Conservation (phyloP, 768 basidiomycete genomes). For the Amanita subjunquillea region DNA sequence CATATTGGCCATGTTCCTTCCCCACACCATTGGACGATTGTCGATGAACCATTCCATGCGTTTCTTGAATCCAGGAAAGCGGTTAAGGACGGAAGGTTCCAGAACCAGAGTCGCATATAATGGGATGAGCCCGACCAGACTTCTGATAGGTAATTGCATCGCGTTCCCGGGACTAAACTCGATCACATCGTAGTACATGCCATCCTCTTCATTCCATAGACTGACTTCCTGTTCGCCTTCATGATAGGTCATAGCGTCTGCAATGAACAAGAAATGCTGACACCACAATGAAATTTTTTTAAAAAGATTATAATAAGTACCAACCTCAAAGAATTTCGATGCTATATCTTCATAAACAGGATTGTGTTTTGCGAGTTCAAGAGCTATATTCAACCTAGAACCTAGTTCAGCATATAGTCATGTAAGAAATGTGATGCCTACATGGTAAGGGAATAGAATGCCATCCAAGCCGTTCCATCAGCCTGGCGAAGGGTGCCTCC, state of each 20-base stretch:
- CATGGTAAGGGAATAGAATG: slow-evolving; percentile 97
- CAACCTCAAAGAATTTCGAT: slow-evolving; percentile 90
- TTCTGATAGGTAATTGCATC: slow-evolving; percentile 89
- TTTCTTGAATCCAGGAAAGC: slow-evolving; percentile 97
- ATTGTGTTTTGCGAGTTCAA: slow-evolving; percentile 97
- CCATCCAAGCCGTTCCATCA: slow-evolving; percentile 99
- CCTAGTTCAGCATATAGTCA: slow-evolving; percentile 1
- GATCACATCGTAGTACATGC: slow-evolving; percentile 98
- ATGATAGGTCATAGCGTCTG: slow-evolving; percentile 95
- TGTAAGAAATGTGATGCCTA: slow-evolving; percentile 20
- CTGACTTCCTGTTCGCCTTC: slow-evolving; percentile 69
- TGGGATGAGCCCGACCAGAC: slow-evolving; percentile 95
- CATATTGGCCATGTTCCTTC: slow-evolving; percentile 95
- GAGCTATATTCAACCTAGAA: slow-evolving; percentile 85
- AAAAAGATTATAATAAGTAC: slow-evolving; percentile 2
- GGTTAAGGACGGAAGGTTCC: slow-evolving; percentile 80
- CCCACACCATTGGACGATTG: slow-evolving; percentile 79
- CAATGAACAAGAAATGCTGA: slow-evolving; percentile 95
- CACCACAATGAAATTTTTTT: neutral
- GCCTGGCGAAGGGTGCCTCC: slow-evolving; percentile 92
- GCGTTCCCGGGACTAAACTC: slow-evolving; percentile 73
- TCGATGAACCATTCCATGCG: slow-evolving; percentile 98
- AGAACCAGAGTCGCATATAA: slow-evolving; percentile 91
- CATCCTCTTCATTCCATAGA: slow-evolving; percentile 94
- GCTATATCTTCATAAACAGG: slow-evolving; percentile 98